Evolutionary conservation across 345 rosid species (phyloP).

Genomic region (Hibiscus mutabilis): DNA sequence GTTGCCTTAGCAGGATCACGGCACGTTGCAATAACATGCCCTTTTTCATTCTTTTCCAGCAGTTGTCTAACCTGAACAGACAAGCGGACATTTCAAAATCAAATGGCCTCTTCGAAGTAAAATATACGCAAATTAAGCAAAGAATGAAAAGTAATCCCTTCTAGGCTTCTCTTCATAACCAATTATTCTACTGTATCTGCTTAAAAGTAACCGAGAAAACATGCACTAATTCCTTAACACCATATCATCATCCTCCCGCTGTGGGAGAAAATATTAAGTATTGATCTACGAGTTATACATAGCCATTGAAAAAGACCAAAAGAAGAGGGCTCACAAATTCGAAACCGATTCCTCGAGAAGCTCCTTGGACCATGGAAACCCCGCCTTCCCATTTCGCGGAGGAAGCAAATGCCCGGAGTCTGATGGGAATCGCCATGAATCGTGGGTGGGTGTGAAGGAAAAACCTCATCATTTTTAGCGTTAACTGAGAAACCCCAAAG

Average conservation of each 20-base stretch:
- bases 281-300: too few species aligned
- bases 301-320: neutral
- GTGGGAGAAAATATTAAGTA: too few species aligned
- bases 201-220: too few species aligned
- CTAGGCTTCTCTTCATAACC: too few species aligned
- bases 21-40: conserved; percentile 9
- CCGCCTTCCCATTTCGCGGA: conserved; percentile 53
- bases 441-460: neutral
- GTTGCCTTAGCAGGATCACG: conserved; percentile 24
- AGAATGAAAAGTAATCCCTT: too few species aligned
- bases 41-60: conserved; percentile 54
- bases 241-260: too few species aligned
- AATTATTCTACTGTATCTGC: too few species aligned
- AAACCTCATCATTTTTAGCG: neutral
- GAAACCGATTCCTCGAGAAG: conserved; percentile 87
- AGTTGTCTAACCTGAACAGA: conserved; percentile 55
- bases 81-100: neutral
- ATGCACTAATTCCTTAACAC: too few species aligned
- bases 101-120: neutral
- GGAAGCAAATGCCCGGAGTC: conserved; percentile 20
- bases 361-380: conserved; percentile 89
- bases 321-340: conserved; percentile 54
- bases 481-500: neutral
- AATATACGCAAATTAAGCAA: too few species aligned
- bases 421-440: neutral